Conservation (phyloP, 345 rosid genomes). For the Firmiana major region DNA sequence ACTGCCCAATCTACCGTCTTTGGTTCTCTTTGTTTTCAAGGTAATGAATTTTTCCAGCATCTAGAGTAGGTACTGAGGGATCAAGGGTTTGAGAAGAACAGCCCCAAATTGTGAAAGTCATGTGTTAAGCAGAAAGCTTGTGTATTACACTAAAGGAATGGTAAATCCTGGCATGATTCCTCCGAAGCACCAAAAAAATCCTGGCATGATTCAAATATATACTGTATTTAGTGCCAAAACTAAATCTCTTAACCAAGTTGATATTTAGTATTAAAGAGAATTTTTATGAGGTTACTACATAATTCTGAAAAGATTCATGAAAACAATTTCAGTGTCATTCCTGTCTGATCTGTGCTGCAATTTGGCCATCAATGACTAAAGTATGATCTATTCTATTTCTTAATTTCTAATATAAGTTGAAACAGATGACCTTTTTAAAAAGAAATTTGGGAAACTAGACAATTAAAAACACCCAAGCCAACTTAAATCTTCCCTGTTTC, state of each 20-base stretch:
- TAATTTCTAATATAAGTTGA: too few species aligned
- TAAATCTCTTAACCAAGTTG: neutral
- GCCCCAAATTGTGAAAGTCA: neutral
- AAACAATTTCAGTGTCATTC: too few species aligned
- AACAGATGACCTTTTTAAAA: too few species aligned
- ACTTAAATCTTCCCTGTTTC: too few species aligned
- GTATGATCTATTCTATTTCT: too few species aligned
- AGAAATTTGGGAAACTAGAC: neutral
- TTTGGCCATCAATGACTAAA: too few species aligned
- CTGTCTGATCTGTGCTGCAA: too few species aligned
- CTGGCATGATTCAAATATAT: too few species aligned
- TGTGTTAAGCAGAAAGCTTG: neutral
- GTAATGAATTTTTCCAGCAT: neutral
- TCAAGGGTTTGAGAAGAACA: neutral
- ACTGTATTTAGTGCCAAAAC: neutral
- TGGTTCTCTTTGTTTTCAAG: neutral
- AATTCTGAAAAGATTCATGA: neutral
- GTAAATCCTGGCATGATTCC: neutral
- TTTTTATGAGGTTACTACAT: neutral
- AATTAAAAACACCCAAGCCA: too few species aligned
- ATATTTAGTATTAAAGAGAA: neutral
- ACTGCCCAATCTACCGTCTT: neutral
- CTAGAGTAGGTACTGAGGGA: neutral
- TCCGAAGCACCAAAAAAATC: too few species aligned
- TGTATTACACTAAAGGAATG: neutral